Evolutionary conservation across 2,329 filamentous ascomycete genomes (phyloP).

Genomic region (Aspergillus quadricinctus): DNA sequence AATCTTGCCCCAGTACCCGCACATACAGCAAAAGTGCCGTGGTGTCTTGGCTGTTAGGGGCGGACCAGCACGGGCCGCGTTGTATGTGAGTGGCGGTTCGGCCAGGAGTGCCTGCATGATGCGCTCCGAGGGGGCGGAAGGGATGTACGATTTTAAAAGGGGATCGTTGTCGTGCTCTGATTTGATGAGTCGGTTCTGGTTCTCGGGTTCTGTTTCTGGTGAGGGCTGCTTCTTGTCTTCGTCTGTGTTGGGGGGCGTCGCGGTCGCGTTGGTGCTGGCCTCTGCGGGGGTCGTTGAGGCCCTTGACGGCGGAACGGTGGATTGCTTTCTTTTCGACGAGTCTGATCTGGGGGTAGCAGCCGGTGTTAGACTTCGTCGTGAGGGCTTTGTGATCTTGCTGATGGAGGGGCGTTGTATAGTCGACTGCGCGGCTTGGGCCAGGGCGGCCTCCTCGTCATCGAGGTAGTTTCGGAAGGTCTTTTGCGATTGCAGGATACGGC

Average conservation of each 20-base stretch:
- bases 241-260: constrained; percentile 2
- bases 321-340: constrained; percentile 17
- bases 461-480: constrained; percentile 49
- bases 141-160: constrained; percentile 40
- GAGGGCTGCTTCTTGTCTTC: constrained; percentile 12
- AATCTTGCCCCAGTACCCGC: constrained; percentile 49
- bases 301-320: constrained; percentile 5
- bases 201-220: constrained; percentile 4
- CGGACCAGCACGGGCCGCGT: constrained; percentile 40
- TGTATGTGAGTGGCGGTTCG: constrained; percentile 46
- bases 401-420: constrained; percentile 14
- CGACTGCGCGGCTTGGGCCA: constrained; percentile 21
- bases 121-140: constrained; percentile 40
- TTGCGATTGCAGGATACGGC: constrained; percentile 45
- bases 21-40: constrained; percentile 45
- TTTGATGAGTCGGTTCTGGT: constrained; percentile 26
- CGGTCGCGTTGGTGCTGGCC: constrained; percentile 1
- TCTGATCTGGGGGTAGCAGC: constrained; percentile 12
- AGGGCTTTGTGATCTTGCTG: constrained; percentile 19
- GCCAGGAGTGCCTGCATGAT: constrained; percentile 43
- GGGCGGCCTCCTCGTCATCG: constrained; percentile 47
- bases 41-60: constrained; percentile 28
- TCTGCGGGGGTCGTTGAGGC: constrained; percentile 8
- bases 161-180: constrained; percentile 39
- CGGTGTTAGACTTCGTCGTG: constrained; percentile 27